Percentiles rank a stretch among this genome's conserved stretches.
These are phyloP conservation scores for Boletus rubescentipes DNA, from an alignment of 768 basidiomycete species.

Conservation along the genomic window DNA sequence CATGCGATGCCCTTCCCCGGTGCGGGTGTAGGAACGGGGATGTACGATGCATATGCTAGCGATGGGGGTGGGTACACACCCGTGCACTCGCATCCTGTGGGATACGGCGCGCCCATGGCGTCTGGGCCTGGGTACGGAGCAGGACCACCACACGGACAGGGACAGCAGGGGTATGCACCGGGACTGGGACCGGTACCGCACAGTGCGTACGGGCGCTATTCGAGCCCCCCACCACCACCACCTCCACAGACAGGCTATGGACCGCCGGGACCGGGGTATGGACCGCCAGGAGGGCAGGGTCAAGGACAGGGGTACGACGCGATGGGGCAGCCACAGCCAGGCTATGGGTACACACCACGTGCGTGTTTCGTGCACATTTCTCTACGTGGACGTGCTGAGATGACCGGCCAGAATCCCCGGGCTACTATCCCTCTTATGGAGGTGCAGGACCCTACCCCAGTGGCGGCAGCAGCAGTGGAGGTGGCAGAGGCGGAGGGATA, in stretches of 20 bases:
- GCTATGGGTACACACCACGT: slow-evolving; percentile 34
- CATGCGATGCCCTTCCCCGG: background rate
- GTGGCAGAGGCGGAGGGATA: slow-evolving; percentile 1
- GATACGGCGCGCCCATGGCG: background rate
- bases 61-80: slow-evolving; percentile 3
- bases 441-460: background rate
- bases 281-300: too few relatives aligned
- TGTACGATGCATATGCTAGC: background rate
- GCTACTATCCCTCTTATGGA: slow-evolving; percentile 13
- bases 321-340: background rate
- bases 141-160: background rate
- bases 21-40: background rate
- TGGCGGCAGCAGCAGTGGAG: background rate
- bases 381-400: too few relatives aligned
- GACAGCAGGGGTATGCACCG: background rate
- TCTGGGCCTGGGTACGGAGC: background rate
- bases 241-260: background rate
- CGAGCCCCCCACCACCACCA: background rate
- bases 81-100: slow-evolving; percentile 4
- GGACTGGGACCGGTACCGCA: background rate
- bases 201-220: background rate
- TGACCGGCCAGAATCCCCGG: too few relatives aligned
- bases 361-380: too few relatives aligned
- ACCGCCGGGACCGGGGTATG: background rate
- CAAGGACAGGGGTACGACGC: background rate